Evolutionary conservation across 371 early-diverging fungal species (phyloP).

Genomic region (Mucor saturninus): DNA sequence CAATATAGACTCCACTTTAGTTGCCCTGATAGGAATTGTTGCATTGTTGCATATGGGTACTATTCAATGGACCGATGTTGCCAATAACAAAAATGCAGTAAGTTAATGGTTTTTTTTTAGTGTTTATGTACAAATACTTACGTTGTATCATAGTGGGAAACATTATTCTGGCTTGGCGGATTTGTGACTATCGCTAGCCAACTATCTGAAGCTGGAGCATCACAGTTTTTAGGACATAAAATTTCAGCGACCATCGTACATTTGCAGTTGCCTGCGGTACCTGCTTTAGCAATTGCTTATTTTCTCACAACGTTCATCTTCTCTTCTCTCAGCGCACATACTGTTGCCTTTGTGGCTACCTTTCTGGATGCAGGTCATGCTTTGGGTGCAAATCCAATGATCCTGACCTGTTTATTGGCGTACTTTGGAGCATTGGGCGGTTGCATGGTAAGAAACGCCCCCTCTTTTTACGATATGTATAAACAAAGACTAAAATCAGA

Average conservation of each 20-base stretch:
- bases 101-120: conserved; percentile 5
- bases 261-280: conserved; percentile 42
- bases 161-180: conserved; percentile 81
- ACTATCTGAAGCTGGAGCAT: conserved; percentile 68
- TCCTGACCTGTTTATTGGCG: conserved; percentile 63
- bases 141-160: conserved; percentile 66
- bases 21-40: conserved; percentile 68
- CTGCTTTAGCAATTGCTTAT: conserved; percentile 65
- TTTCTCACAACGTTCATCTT: conserved; percentile 77
- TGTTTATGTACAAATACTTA: neutral
- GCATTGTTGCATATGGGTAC: conserved; percentile 62
- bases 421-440: conserved; percentile 71
- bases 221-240: conserved; percentile 63
- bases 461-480: neutral
- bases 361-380: conserved; percentile 75
- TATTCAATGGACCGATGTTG: conserved; percentile 74
- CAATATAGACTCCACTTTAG: conserved; percentile 69
- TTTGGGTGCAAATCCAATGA: conserved; percentile 62
- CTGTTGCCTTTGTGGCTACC: conserved; percentile 75
- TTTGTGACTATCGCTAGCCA: conserved; percentile 81
- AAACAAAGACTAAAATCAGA: neutral
- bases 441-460: conserved; percentile 54
- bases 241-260: conserved; percentile 50
- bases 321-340: conserved; percentile 69
- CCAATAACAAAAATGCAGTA: conserved; percentile 69